phyloP scores from a whole-genome alignment of 768 basidiomycete genomes.

The Lactarius indigo region DNA sequence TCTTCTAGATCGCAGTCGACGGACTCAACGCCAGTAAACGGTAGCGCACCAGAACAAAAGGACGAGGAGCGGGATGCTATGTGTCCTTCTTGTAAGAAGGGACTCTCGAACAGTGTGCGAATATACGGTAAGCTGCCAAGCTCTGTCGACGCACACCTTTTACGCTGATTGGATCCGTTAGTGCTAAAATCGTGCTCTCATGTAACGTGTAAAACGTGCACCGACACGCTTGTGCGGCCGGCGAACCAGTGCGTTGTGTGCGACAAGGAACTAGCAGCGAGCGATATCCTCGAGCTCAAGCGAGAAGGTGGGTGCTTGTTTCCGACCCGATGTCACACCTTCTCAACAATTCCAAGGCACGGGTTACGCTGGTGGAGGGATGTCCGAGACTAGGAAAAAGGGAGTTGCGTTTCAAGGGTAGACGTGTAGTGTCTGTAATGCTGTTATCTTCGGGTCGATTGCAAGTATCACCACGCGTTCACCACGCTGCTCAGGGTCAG shows the following conservation, averaged over 20 bases:
- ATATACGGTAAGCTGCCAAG: conserved; percentile 54
- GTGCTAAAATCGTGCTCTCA: conserved; percentile 88
- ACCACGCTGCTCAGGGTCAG: not conserved
- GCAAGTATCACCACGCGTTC: not conserved
- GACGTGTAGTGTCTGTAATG: not conserved
- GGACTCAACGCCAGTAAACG: conserved; percentile 36
- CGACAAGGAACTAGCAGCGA: conserved; percentile 58
- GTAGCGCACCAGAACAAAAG: conserved; percentile 37
- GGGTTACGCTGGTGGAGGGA: conserved; percentile 91
- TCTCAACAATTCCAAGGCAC: conserved; percentile 51
- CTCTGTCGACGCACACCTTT: not conserved
- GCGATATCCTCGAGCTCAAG: conserved; percentile 78
- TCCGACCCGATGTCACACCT: not conserved
- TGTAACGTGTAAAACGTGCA: conserved; percentile 88
- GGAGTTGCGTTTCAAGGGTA: conserved; percentile 87
- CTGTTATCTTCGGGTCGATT: not conserved
- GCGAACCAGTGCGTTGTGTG: conserved; percentile 85
- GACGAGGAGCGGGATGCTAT: conserved; percentile 62
- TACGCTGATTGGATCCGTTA: conserved; percentile 30
- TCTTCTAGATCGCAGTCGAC: conserved; percentile 31
- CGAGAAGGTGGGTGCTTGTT: conserved; percentile 69
- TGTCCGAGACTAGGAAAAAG: conserved; percentile 79
- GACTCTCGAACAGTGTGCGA: conserved; percentile 71
- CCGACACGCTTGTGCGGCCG: conserved; percentile 78
- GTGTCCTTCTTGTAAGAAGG: conserved; percentile 86